These are phyloP conservation scores for Vanrija sp. DNA, from an alignment of 1,284 basidiomycete species.

Conservation along the genomic window DNA sequence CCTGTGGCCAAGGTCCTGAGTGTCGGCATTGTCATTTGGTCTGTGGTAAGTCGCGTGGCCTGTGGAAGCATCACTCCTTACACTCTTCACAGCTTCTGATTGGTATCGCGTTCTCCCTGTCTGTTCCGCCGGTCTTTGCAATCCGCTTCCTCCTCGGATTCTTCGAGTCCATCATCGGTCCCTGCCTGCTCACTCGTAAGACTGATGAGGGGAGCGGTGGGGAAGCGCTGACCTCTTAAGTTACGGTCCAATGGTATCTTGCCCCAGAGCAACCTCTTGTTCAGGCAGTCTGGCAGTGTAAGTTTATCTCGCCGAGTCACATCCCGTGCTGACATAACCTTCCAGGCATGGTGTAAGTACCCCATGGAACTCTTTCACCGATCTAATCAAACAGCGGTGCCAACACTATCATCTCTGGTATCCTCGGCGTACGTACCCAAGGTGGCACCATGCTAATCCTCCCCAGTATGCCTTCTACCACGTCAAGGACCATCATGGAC, in stretches of 20 bases:
- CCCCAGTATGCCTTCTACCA: constrained; percentile 25
- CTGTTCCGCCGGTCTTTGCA: constrained; percentile 54
- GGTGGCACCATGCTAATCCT: constrained; percentile 8
- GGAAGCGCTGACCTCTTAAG: background rate
- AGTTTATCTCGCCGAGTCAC: too few relatives aligned
- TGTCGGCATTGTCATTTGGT: constrained; percentile 29
- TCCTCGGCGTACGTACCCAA: background rate
- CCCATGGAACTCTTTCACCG: too few relatives aligned
- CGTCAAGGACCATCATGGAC: background rate
- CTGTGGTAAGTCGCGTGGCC: constrained; percentile 15
- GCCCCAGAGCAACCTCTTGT: constrained; percentile 23
- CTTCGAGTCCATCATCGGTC: constrained; percentile 32
- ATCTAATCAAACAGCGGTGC: background rate
- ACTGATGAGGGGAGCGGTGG: too few relatives aligned
- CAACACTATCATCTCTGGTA: constrained; percentile 4
- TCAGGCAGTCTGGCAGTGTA: constrained; percentile 16
- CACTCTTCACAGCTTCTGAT: constrained; percentile 48
- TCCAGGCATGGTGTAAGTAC: constrained; percentile 10
- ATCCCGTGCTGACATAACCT: constrained; percentile 11
- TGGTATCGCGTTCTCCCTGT: constrained; percentile 70
- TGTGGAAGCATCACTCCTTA: too few relatives aligned
- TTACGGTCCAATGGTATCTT: constrained; percentile 29
- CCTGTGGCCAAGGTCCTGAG: constrained; percentile 30
- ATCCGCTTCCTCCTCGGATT: constrained; percentile 31
- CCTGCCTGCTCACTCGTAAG: constrained; percentile 17